These are phyloP conservation scores for Diplodia sapinea DNA, from an alignment of 2,329 filamentous ascomycete genomes.

Conservation along the genomic window DNA sequence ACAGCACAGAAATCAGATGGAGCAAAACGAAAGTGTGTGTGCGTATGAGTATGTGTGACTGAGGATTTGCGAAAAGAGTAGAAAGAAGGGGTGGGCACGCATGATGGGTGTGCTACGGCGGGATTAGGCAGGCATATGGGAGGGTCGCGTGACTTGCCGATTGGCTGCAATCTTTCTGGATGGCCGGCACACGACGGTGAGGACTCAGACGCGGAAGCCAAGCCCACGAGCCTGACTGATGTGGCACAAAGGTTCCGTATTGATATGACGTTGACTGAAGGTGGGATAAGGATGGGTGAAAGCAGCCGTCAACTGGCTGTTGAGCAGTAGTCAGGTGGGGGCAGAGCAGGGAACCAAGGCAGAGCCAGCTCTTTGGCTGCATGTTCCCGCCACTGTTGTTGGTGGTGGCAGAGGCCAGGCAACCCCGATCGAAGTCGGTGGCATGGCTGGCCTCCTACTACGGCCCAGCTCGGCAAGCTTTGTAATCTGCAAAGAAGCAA, in stretches of 20 bases:
- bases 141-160: constrained; percentile 12
- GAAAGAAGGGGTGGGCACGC: neutral
- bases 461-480: neutral
- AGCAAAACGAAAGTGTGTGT: neutral
- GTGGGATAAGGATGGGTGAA: neutral
- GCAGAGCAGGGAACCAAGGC: constrained; percentile 1
- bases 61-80: neutral
- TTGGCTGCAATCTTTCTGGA: neutral
- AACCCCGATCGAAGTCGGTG: neutral
- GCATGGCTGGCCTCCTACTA: neutral
- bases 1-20: neutral
- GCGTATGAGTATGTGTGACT: neutral
- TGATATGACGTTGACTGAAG: neutral
- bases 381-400: constrained; percentile 6
- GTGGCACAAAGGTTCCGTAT: neutral
- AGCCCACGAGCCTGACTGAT: neutral
- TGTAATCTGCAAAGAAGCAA: neutral
- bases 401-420: constrained; percentile 15
- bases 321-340: neutral
- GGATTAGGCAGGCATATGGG: constrained; percentile 14
- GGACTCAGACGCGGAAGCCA: neutral
- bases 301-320: neutral
- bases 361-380: neutral
- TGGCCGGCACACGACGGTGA: neutral
- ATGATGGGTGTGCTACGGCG: neutral